These are phyloP conservation scores for Prinsepia uniflora DNA, from an alignment of 306 rosid species.

Conservation along the genomic window DNA sequence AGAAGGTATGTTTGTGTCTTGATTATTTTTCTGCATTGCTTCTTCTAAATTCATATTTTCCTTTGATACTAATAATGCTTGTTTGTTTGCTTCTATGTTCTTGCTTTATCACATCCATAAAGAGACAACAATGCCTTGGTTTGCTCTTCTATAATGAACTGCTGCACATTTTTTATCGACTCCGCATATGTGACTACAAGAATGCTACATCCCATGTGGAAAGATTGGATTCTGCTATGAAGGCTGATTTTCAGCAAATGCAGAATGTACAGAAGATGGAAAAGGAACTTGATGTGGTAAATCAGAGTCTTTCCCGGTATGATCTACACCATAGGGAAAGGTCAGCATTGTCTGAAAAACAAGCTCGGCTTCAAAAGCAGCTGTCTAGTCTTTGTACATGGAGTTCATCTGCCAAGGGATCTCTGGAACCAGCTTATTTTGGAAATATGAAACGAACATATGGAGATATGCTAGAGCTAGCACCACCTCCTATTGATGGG, in stretches of 20 bases:
- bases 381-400: constrained; percentile 45
- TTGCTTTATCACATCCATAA: constrained; percentile 25
- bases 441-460: constrained; percentile 63
- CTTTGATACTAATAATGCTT: constrained; percentile 15
- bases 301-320: constrained; percentile 78
- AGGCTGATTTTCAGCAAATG: constrained; percentile 66
- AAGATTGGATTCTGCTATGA: constrained; percentile 88
- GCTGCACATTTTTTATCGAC: constrained; percentile 80
- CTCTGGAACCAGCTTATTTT: constrained; percentile 75
- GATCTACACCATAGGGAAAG: constrained; percentile 78
- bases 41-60: constrained; percentile 7
- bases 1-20: constrained; percentile 55
- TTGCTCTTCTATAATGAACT: constrained; percentile 84
- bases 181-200: constrained; percentile 93
- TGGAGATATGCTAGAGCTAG: constrained; percentile 85
- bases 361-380: constrained; percentile 59
- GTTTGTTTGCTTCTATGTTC: constrained; percentile 1
- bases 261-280: constrained; percentile 57
- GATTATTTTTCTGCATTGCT: constrained; percentile 11
- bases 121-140: constrained; percentile 77
- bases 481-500: constrained; percentile 89
- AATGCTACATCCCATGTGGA: constrained; percentile 84
- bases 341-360: constrained; percentile 77
- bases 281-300: constrained; percentile 66
- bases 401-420: constrained; percentile 46